Conservation (phyloP, 805 yeast species). For the Jamesozyma jinghongensis region DNA sequence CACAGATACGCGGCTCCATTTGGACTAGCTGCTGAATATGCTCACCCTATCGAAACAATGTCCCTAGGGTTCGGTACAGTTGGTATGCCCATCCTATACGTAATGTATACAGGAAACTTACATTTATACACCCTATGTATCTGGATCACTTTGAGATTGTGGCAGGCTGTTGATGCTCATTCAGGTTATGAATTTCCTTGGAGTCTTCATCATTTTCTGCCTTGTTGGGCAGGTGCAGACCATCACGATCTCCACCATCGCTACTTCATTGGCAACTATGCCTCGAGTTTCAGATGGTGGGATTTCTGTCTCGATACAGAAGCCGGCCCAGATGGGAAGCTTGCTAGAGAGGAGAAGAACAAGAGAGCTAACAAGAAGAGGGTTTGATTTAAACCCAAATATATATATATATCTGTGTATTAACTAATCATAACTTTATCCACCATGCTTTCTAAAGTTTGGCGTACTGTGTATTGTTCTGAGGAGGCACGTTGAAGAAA, state of each 20-base stretch:
- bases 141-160: constrained; percentile 77
- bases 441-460: no score
- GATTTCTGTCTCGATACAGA: constrained; percentile 74
- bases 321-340: constrained; percentile 66
- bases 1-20: constrained; percentile 95
- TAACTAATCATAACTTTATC: no score
- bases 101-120: constrained; percentile 56
- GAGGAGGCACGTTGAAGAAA: no score
- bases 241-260: constrained; percentile 95
- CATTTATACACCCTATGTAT: constrained; percentile 74
- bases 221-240: constrained; percentile 95
- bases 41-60: constrained; percentile 89
- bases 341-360: constrained; percentile 53
- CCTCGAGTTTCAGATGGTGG: constrained; percentile 91
- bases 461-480: no score
- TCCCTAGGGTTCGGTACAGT: constrained; percentile 86
- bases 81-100: constrained; percentile 79
- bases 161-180: constrained; percentile 92
- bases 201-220: constrained; percentile 79
- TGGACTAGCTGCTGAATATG: constrained; percentile 91
- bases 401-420: no score
- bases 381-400: neutral
- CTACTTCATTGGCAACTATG: constrained; percentile 84
- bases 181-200: constrained; percentile 95
- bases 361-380: no score